These are phyloP conservation scores for Pichia eremophila DNA, from an alignment of 805 yeast species.

Conservation along the genomic window DNA sequence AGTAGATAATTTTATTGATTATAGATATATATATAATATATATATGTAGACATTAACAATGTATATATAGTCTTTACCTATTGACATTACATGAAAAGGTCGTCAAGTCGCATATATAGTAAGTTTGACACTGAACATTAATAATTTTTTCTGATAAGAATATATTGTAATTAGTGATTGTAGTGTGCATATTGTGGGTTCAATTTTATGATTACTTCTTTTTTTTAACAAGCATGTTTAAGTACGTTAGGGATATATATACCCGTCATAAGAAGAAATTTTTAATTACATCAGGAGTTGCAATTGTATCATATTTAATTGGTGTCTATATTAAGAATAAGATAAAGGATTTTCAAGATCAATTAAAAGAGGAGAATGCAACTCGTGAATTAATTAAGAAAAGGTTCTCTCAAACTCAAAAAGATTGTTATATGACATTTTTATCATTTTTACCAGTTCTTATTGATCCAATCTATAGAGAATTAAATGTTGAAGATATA, in stretches of 20 bases:
- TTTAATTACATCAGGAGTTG: constrained; percentile 33
- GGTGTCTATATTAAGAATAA: constrained; percentile 35
- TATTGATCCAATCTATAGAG: constrained; percentile 50
- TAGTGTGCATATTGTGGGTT: no score
- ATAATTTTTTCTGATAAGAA: no score
- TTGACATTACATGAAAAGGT: no score
- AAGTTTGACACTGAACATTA: no score
- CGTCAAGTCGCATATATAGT: no score
- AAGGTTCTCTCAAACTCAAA: constrained; percentile 84
- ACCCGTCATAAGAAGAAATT: constrained; percentile 38
- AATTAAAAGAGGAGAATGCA: constrained; percentile 46
- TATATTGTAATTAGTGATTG: no score
- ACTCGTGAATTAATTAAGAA: constrained; percentile 65
- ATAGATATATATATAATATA: no score
- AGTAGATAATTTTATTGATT: no score
- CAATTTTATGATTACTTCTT: neutral
- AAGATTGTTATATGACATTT: constrained; percentile 78
- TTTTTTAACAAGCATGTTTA: constrained; percentile 19
- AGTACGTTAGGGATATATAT: constrained; percentile 28
- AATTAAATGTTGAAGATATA: constrained; percentile 62
- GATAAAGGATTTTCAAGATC: constrained; percentile 40
- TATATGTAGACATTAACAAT: no score
- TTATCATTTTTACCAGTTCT: constrained; percentile 75
- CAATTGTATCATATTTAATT: constrained; percentile 36
- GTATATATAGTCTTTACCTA: no score